Evolutionary conservation across 1,139 yeast genomes (phyloP).

Genomic region (Lodderomyces orthopsilosis): DNA sequence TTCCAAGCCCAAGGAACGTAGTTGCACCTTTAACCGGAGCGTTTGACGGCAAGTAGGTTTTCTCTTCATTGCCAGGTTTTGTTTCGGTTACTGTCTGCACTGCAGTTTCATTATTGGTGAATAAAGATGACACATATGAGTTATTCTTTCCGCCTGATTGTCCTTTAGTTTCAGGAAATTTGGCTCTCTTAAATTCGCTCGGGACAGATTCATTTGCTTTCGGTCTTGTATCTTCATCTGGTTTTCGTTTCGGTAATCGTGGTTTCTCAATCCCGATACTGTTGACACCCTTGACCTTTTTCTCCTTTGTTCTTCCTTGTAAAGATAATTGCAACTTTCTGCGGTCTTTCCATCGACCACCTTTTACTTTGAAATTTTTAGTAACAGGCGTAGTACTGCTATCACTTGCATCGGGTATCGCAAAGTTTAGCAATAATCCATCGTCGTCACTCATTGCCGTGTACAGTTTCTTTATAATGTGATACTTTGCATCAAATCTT

Average conservation of each 20-base stretch:
- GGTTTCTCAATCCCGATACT: slow-evolving; percentile 28
- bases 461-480: not conserved
- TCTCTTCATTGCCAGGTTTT: slow-evolving; percentile 6
- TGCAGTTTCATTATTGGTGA: slow-evolving; percentile 64
- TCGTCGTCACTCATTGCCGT: slow-evolving; percentile 45
- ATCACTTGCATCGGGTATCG: slow-evolving; percentile 31
- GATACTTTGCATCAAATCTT: not conserved
- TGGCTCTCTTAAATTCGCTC: slow-evolving; percentile 21
- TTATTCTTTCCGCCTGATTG: slow-evolving; percentile 51
- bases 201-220: slow-evolving; percentile 8
- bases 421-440: slow-evolving; percentile 66
- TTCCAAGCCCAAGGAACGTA: slow-evolving; percentile 69
- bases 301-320: slow-evolving; percentile 42
- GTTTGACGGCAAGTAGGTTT: slow-evolving; percentile 61
- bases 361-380: slow-evolving; percentile 45
- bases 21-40: slow-evolving; percentile 76
- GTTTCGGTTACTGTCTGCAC: slow-evolving; percentile 17
- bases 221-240: slow-evolving; percentile 5
- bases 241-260: slow-evolving; percentile 7
- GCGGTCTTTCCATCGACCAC: slow-evolving; percentile 82
- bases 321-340: slow-evolving; percentile 52
- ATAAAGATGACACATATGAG: slow-evolving; percentile 78
- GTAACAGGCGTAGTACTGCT: slow-evolving; percentile 9
- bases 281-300: slow-evolving; percentile 36
- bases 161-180: slow-evolving; percentile 43